Conservation (phyloP, 495 filamentous ascomycete genomes). For the Evansstolkia leycettana region DNA sequence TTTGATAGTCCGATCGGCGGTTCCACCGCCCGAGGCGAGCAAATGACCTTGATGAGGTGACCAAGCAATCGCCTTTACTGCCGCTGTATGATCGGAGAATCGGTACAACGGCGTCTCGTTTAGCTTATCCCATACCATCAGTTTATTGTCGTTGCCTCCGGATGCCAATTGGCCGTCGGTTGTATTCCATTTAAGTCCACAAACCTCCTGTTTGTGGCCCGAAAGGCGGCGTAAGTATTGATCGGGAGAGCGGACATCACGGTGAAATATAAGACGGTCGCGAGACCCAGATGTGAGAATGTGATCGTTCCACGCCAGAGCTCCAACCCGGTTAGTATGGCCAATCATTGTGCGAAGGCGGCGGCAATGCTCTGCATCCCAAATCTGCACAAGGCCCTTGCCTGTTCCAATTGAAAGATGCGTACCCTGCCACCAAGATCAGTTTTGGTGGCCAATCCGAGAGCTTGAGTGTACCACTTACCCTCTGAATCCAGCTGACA, state of each 20-base stretch:
- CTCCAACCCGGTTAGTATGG: slow-evolving; percentile 80
- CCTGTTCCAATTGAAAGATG: slow-evolving; percentile 90
- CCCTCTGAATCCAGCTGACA: slow-evolving; percentile 90
- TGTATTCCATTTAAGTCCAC: slow-evolving; percentile 93
- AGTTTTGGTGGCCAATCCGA: slow-evolving; percentile 1
- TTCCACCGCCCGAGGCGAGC: slow-evolving; percentile 91
- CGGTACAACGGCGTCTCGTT: slow-evolving; percentile 78
- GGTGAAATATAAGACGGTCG: slow-evolving; percentile 86
- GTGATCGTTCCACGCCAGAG: slow-evolving; percentile 94
- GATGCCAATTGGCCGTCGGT: slow-evolving; percentile 92
- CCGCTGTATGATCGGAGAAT: slow-evolving; percentile 85
- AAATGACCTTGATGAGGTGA: slow-evolving; percentile 89
- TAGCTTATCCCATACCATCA: slow-evolving; percentile 96
- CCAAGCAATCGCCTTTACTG: slow-evolving; percentile 98
- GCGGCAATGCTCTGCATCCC: slow-evolving; percentile 80
- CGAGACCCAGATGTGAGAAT: slow-evolving; percentile 92
- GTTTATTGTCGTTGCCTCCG: slow-evolving; percentile 95
- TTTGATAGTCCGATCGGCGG: slow-evolving; percentile 88
- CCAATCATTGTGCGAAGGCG: slow-evolving; percentile 92
- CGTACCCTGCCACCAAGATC: slow-evolving; percentile 47
- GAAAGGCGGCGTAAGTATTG: slow-evolving; percentile 71
- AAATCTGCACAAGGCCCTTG: slow-evolving; percentile 91
- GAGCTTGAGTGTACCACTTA: slow-evolving; percentile 14
- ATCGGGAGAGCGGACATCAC: slow-evolving; percentile 86
- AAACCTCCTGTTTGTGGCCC: slow-evolving; percentile 97